Evolutionary conservation across 352 stramenopile species (phyloP).

Genomic region (Phytophthora nicotianae): DNA sequence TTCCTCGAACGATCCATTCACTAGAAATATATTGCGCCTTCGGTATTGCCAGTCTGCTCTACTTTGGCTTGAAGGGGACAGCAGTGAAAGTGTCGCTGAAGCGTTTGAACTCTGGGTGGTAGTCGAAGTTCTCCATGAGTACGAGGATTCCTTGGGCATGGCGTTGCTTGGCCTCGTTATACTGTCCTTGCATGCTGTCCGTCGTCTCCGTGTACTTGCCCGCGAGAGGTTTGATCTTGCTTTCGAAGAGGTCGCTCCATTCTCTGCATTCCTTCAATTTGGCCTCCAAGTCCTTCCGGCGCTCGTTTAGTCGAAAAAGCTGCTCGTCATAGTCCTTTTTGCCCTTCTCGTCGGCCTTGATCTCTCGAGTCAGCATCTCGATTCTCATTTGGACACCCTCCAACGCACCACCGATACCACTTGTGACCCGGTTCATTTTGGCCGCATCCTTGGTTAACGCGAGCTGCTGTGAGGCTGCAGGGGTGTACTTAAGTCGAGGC

Average conservation of each 20-base stretch:
- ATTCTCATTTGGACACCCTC: conserved; percentile 67
- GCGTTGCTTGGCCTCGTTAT: conserved; percentile 86
- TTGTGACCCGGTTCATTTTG: conserved; percentile 79
- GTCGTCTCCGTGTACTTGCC: conserved; percentile 79
- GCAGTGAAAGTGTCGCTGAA: conserved; percentile 88
- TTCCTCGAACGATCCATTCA: no score
- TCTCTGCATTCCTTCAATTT: conserved; percentile 61
- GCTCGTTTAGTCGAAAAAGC: conserved; percentile 62
- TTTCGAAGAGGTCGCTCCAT: conserved; percentile 74
- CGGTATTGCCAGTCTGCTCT: not conserved
- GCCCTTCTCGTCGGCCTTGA: conserved; percentile 76
- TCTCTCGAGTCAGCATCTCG: conserved; percentile 66
- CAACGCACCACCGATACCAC: conserved; percentile 67
- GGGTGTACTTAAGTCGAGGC: conserved; percentile 58
- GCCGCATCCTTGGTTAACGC: conserved; percentile 58
- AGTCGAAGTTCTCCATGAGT: conserved; percentile 90
- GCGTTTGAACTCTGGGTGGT: conserved; percentile 90
- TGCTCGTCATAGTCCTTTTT: conserved; percentile 83
- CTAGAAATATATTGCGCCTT: no score
- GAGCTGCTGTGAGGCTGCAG: conserved; percentile 45
- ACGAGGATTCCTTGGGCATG: conserved; percentile 85
- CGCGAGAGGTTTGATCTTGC: conserved; percentile 73
- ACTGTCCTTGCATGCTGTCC: conserved; percentile 76
- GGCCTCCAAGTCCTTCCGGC: conserved; percentile 54
- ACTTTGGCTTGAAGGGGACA: conserved; percentile 79